phyloP scores from a whole-genome alignment of 306 rosid species.

The Cucumis cinereus region DNA sequence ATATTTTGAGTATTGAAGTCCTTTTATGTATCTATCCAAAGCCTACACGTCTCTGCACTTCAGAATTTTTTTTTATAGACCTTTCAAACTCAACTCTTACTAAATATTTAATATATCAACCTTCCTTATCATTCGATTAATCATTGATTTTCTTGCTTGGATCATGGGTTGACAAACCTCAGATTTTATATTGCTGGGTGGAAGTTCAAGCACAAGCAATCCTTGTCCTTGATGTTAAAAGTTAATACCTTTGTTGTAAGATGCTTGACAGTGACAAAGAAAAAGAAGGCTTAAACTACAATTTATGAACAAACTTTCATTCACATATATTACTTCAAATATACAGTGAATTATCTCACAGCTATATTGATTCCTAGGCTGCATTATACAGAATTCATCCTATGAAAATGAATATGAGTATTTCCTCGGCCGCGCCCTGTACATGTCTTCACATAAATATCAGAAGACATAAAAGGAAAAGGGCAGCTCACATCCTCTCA shows the following conservation, averaged over 20 bases:
- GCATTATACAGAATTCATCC: not conserved
- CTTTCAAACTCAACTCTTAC: not conserved
- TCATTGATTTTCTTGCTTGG: not conserved
- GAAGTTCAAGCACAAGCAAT: not conserved
- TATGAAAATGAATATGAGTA: not conserved
- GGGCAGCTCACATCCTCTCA: not conserved
- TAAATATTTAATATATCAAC: not conserved
- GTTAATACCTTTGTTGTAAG: too few relatives aligned
- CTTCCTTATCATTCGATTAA: not conserved
- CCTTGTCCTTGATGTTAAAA: not conserved
- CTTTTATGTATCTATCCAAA: not conserved
- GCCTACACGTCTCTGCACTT: not conserved
- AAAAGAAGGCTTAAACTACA: not conserved
- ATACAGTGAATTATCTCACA: not conserved
- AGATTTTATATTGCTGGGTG: not conserved
- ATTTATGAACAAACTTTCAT: not conserved
- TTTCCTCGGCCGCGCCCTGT: not conserved
- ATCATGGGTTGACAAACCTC: not conserved
- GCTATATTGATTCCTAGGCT: slow-evolving; percentile 4
- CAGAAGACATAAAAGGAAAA: slow-evolving; percentile 9
- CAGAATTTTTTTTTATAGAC: not conserved
- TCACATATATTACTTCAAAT: not conserved
- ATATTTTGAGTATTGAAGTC: not conserved
- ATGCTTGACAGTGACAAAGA: not conserved
- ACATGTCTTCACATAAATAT: slow-evolving; percentile 5